Percentiles rank a stretch among this genome's conserved stretches.
Evolutionary conservation across 2,329 filamentous ascomycete species (phyloP).

Genomic region (Colletotrichum spaethianum): DNA sequence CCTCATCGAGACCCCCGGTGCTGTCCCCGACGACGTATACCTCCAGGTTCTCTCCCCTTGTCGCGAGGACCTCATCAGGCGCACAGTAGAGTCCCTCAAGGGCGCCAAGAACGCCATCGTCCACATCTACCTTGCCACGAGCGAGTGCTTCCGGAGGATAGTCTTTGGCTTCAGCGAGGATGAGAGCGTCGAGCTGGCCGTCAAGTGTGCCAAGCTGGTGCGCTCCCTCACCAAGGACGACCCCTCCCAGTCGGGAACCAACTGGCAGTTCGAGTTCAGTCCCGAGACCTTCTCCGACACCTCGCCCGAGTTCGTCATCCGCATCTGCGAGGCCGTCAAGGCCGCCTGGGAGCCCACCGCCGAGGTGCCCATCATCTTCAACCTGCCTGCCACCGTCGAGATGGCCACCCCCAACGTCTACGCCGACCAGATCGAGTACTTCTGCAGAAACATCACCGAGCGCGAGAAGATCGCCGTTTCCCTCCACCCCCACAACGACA

Average conservation of each 20-base stretch:
- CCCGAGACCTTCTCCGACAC: slow-evolving; percentile 95
- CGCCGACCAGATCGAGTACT: slow-evolving; percentile 96
- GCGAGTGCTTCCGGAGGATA: slow-evolving; percentile 92
- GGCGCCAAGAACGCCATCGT: slow-evolving; percentile 95
- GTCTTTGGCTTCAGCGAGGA: slow-evolving; percentile 91
- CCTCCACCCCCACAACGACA: slow-evolving; percentile 94
- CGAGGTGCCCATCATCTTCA: slow-evolving; percentile 88
- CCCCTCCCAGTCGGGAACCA: slow-evolving; percentile 68
- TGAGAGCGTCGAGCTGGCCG: slow-evolving; percentile 84
- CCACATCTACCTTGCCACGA: slow-evolving; percentile 96
- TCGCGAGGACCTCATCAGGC: slow-evolving; percentile 88
- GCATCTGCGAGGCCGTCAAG: slow-evolving; percentile 94
- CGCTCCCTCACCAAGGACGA: slow-evolving; percentile 90
- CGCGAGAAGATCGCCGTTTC: slow-evolving; percentile 90
- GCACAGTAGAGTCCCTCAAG: slow-evolving; percentile 89
- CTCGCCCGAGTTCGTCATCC: slow-evolving; percentile 83
- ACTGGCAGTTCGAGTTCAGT: slow-evolving; percentile 87
- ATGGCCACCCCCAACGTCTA: slow-evolving; percentile 96
- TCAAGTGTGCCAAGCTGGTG: slow-evolving; percentile 88
- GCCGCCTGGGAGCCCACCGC: slow-evolving; percentile 83
- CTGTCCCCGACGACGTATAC: slow-evolving; percentile 89
- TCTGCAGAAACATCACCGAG: slow-evolving; percentile 87
- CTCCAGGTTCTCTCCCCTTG: slow-evolving; percentile 94
- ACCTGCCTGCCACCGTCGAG: slow-evolving; percentile 96
- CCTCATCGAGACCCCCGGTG: slow-evolving; percentile 86